Percentiles rank a stretch among this genome's conserved stretches.
Evolutionary conservation across 2,329 filamentous ascomycete species (phyloP).

Genomic region (Knufia petricola): DNA sequence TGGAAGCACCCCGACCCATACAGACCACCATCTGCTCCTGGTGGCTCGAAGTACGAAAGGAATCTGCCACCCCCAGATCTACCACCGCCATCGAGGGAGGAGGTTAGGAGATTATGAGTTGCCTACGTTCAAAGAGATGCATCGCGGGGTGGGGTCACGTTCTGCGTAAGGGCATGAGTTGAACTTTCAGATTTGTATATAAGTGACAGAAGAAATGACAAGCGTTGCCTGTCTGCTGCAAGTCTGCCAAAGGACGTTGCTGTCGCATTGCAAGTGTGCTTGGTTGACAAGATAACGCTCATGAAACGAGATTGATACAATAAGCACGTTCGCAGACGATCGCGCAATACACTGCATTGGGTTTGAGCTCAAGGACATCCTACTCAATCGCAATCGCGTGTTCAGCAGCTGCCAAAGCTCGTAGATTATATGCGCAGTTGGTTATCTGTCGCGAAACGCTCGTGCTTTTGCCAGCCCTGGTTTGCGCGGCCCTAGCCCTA

Average conservation of each 20-base stretch:
- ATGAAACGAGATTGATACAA: too few species aligned
- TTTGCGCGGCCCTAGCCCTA: too few species aligned
- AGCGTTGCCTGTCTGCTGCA: neutral
- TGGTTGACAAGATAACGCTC: too few species aligned
- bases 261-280: neutral
- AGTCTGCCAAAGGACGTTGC: neutral
- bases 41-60: slow-evolving; percentile 93
- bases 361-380: too few species aligned
- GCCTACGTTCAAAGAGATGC: neutral
- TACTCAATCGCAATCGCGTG: too few species aligned
- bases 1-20: slow-evolving; percentile 99
- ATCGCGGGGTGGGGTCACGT: neutral
- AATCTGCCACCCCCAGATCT: slow-evolving; percentile 74
- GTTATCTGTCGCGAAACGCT: too few species aligned
- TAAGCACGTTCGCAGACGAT: too few species aligned
- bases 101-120: slow-evolving; percentile 21
- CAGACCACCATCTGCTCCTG: slow-evolving; percentile 76
- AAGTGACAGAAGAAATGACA: neutral
- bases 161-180: neutral
- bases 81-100: slow-evolving; percentile 37
- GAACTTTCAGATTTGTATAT: slow-evolving; percentile 1
- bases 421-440: too few species aligned
- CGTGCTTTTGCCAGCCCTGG: too few species aligned
- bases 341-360: too few species aligned
- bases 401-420: too few species aligned